These are phyloP conservation scores for Calycina herbarum DNA, from an alignment of 2,329 filamentous ascomycete genomes.

Conservation along the genomic window DNA sequence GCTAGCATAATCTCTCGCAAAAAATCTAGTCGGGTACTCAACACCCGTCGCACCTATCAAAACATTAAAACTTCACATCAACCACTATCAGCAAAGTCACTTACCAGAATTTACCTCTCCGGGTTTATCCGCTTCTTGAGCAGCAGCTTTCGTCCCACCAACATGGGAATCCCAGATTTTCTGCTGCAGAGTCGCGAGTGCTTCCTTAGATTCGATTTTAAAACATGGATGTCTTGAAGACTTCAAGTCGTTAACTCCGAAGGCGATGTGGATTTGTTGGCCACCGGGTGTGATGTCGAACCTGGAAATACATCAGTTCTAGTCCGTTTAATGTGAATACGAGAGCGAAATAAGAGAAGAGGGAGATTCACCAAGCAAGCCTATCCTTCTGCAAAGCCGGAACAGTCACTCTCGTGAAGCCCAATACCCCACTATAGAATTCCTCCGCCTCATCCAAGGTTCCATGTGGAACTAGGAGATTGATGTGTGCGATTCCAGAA, in stretches of 20 bases:
- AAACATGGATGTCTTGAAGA: constrained; percentile 61
- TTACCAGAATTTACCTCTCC: constrained; percentile 47
- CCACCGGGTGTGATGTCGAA: constrained; percentile 55
- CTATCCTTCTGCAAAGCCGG: constrained; percentile 51
- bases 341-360: background rate
- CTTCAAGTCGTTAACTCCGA: constrained; percentile 44
- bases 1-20: constrained; percentile 58
- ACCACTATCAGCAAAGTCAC: background rate
- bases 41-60: constrained; percentile 50
- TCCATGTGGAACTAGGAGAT: constrained; percentile 55
- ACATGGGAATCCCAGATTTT: constrained; percentile 53
- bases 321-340: no score
- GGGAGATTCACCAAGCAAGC: constrained; percentile 51
- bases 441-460: constrained; percentile 51
- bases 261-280: constrained; percentile 58
- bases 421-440: constrained; percentile 58
- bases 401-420: constrained; percentile 52
- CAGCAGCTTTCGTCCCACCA: constrained; percentile 50
- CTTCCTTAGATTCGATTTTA: constrained; percentile 47
- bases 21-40: constrained; percentile 63
- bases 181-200: constrained; percentile 48
- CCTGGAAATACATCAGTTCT: constrained; percentile 27
- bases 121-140: constrained; percentile 54
- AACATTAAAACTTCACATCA: constrained; percentile 1
- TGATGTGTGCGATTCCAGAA: constrained; percentile 56